Evolutionary conservation across 768 basidiomycete species (phyloP).

Genomic region (Gymnopilus junonius): DNA sequence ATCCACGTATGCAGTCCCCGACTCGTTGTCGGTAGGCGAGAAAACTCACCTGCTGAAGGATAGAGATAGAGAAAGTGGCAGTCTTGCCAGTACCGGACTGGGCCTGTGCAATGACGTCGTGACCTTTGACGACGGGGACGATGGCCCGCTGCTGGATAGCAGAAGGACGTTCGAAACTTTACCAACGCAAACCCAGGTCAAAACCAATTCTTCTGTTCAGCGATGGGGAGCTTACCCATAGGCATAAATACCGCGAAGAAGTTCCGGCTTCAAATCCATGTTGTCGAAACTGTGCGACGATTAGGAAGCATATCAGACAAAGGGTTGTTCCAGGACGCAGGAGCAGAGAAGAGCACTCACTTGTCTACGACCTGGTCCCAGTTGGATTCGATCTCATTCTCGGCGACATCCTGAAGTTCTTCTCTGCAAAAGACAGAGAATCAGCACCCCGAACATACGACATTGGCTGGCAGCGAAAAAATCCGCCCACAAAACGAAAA

Average conservation of each 20-base stretch:
- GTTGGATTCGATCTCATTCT: slow-evolving; percentile 96
- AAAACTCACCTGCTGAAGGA: slow-evolving; percentile 72
- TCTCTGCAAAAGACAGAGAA: slow-evolving; percentile 52
- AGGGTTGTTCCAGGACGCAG: slow-evolving; percentile 22
- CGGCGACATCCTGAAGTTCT: slow-evolving; percentile 77
- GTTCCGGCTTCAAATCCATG: slow-evolving; percentile 96
- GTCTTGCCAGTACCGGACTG: slow-evolving; percentile 99
- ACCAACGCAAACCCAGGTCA: background rate
- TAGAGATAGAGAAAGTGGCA: slow-evolving; percentile 98
- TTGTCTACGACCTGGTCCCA: slow-evolving; percentile 98
- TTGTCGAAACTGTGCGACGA: slow-evolving; percentile 81
- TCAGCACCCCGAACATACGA: slow-evolving; percentile 3
- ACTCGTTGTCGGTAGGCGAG: background rate
- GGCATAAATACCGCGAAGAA: slow-evolving; percentile 97
- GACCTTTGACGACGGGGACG: slow-evolving; percentile 95
- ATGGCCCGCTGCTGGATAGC: slow-evolving; percentile 99
- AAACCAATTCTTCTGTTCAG: background rate
- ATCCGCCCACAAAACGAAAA: slow-evolving; percentile 15
- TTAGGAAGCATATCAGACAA: too few species aligned
- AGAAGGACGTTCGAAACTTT: slow-evolving; percentile 95
- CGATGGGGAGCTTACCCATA: slow-evolving; percentile 69
- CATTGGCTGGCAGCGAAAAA: background rate
- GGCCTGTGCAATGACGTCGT: slow-evolving; percentile 98
- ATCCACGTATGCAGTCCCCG: background rate
- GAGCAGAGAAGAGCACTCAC: slow-evolving; percentile 60